Evolutionary conservation across 495 filamentous ascomycete genomes (phyloP), one percentile per base, ranked within the genome.

Genomic region (Penicillium malachiteum): DNA sequence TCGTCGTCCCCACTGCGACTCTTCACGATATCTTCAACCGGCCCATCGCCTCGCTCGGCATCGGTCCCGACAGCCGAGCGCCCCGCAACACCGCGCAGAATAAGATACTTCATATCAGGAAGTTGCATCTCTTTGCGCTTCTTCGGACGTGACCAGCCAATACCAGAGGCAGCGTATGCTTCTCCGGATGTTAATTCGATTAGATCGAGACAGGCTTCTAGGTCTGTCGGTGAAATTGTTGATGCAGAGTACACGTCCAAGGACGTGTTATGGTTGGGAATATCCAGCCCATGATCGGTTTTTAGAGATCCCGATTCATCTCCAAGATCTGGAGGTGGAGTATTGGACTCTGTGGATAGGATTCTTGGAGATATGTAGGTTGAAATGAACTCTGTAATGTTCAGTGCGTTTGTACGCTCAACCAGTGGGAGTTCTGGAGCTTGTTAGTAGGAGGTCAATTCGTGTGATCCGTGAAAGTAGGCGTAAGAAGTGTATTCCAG

Each of bases 91-190:
- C 34, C 59, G 35, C 80, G 81, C 34, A 90, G 65, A 45, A 89
- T 71, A 30, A 90, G 67, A 56, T 88, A 91, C 39, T 84, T 83
- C 64, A 90, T 77, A 59, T 87, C 88, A 0, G 80, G 75, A 2
- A 91, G 77, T 39, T 70, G 72, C 90, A 96, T 96, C 74, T 96
- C 91, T 54, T 77, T 75, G 32, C 69, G 63, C 70, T 96, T 96
- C 38, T 81, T 81, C 2, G 55, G 52, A 0, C 88, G 81, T 10
- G 84, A 84, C 92, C 92, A 96, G 44, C 87, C 87, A 1, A 51
- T 54, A 30, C 76, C 71, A 0, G 88, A 90, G 12, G 73, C 61
- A 42, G 81, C 78, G 67, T 96, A 96, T 54, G 84, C 84, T 5
- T 68, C 58, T 3, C 74, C 65, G 49, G 88, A 92, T 0, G 90